These are phyloP conservation scores for Fusarium coicis DNA, from an alignment of 2,329 filamentous ascomycete species.

Conservation along the genomic window DNA sequence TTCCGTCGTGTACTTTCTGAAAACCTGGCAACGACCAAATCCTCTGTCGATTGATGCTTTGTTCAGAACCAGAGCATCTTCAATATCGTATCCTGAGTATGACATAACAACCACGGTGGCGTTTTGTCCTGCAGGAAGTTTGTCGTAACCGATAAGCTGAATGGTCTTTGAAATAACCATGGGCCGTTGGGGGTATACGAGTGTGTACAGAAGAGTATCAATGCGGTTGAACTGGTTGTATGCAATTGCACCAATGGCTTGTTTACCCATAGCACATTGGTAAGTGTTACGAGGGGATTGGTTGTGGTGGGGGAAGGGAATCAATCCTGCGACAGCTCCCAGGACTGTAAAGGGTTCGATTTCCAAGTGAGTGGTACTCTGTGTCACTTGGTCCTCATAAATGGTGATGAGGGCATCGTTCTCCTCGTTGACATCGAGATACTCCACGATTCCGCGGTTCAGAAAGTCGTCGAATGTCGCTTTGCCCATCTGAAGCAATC, in stretches of 20 bases:
- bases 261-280: slow-evolving; percentile 99
- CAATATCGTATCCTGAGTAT: slow-evolving; percentile 98
- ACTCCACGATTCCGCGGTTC: slow-evolving; percentile 89
- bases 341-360: slow-evolving; percentile 98
- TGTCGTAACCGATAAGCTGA: slow-evolving; percentile 95
- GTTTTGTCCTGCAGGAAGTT: slow-evolving; percentile 95
- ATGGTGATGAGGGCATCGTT: slow-evolving; percentile 95
- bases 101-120: slow-evolving; percentile 99
- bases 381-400: slow-evolving; percentile 84
- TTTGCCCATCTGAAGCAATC: slow-evolving; percentile 82
- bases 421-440: slow-evolving; percentile 97
- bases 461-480: slow-evolving; percentile 96
- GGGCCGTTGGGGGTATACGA: slow-evolving; percentile 97
- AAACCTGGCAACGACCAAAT: slow-evolving; percentile 97
- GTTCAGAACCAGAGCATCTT: slow-evolving; percentile 96
- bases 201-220: slow-evolving; percentile 93
- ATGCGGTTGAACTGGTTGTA: slow-evolving; percentile 98
- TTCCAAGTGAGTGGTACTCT: slow-evolving; percentile 90
- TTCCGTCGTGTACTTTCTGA: slow-evolving; percentile 89
- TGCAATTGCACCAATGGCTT: slow-evolving; percentile 97
- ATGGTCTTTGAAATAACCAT: slow-evolving; percentile 99
- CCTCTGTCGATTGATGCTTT: slow-evolving; percentile 95
- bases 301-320: slow-evolving; percentile 98
- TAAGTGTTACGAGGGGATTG: slow-evolving; percentile 99
- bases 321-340: slow-evolving; percentile 93